Conservation (phyloP, 257 asterid genomes). For the Thymus mandschuricus region DNA sequence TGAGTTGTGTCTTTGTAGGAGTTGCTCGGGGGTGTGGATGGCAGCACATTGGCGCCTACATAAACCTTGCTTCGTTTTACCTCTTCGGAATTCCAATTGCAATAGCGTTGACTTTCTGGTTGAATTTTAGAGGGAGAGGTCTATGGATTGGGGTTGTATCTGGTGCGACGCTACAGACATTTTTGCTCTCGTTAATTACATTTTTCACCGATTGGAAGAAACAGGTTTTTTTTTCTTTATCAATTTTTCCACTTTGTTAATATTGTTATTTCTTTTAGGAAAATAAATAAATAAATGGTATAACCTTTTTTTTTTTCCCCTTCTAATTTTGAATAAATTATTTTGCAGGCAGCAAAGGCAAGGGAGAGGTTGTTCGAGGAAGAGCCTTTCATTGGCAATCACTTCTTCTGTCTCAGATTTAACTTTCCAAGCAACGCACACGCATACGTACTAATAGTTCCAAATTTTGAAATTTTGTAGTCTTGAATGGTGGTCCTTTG, state of each 20-base stretch:
- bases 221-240: neutral
- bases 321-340: too few relatives aligned
- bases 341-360: slow-evolving; percentile 53
- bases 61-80: slow-evolving; percentile 79
- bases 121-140: slow-evolving; percentile 66
- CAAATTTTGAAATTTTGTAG: slow-evolving; percentile 39
- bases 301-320: neutral
- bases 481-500: slow-evolving; percentile 89
- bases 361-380: slow-evolving; percentile 49
- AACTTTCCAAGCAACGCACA: neutral
- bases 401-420: neutral
- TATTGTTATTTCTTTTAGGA: too few relatives aligned
- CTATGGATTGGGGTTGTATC: slow-evolving; percentile 74
- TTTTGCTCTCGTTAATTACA: slow-evolving; percentile 56
- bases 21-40: slow-evolving; percentile 95
- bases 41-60: slow-evolving; percentile 88
- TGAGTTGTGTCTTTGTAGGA: slow-evolving; percentile 38
- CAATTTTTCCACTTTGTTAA: too few relatives aligned
- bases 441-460: neutral
- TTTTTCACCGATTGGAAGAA: slow-evolving; percentile 53
- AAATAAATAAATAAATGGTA: too few relatives aligned
- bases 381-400: slow-evolving; percentile 29
- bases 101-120: slow-evolving; percentile 61
- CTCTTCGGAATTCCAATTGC: slow-evolving; percentile 79
- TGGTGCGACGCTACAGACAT: slow-evolving; percentile 61